Percentiles rank a stretch among this genome's conserved stretches.
Evolutionary conservation across 1,139 yeast genomes (phyloP).

Genomic region (Yamadazyma diospyri): DNA sequence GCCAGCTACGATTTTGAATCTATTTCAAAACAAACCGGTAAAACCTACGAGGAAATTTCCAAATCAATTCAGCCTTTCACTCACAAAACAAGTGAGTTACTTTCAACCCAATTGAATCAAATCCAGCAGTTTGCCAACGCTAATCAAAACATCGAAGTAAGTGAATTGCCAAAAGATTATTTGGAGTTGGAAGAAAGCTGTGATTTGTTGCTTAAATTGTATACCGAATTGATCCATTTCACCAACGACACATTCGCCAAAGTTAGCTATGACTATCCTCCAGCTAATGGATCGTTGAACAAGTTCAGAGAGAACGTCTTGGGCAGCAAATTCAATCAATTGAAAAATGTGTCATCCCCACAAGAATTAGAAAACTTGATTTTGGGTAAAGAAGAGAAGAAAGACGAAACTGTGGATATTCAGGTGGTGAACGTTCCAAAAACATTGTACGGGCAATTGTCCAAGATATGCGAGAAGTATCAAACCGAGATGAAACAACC

Average conservation of each 20-base stretch:
- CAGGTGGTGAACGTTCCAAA: conserved; percentile 40
- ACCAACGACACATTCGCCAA: conserved; percentile 60
- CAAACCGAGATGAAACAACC: conserved; percentile 40
- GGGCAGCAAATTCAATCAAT: conserved; percentile 52
- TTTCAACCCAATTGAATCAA: conserved; percentile 39
- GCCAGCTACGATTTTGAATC: conserved; percentile 39
- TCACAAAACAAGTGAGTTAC: conserved; percentile 35
- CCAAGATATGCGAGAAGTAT: conserved; percentile 32
- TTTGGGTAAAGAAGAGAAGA: conserved; percentile 25
- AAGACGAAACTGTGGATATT: conserved; percentile 17
- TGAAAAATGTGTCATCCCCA: conserved; percentile 59
- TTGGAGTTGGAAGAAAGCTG: conserved; percentile 62
- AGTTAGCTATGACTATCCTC: conserved; percentile 72
- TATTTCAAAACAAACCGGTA: conserved; percentile 37
- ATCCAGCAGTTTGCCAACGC: conserved; percentile 40
- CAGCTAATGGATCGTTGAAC: conserved; percentile 49
- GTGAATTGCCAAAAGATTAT: conserved; percentile 74
- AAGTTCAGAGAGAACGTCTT: conserved; percentile 50
- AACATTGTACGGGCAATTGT: conserved; percentile 44
- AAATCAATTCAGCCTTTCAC: conserved; percentile 45
- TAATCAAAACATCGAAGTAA: conserved; percentile 35
- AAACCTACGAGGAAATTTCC: conserved; percentile 39
- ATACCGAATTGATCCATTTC: conserved; percentile 56
- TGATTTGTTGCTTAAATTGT: conserved; percentile 57
- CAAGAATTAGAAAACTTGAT: conserved; percentile 59